A percentile compares a stretch with the other conserved stretches of the same genome.
Evolutionary conservation across 1,284 basidiomycete species (phyloP).

Genomic region (Wolfiporia cocos): DNA sequence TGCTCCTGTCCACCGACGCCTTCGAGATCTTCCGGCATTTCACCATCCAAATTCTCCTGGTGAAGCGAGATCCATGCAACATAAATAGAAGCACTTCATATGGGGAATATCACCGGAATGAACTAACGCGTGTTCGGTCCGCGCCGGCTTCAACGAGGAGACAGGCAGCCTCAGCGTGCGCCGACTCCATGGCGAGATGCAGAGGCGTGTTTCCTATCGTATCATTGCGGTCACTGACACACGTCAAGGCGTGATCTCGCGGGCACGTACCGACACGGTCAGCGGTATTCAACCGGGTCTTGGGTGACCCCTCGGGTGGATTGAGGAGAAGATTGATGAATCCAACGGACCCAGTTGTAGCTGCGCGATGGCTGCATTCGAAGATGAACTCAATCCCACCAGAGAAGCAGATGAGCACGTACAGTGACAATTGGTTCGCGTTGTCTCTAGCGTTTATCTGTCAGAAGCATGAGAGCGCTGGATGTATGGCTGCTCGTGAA

Average conservation of each 20-base stretch:
- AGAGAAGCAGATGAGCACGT: constrained; percentile 25
- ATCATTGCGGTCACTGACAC: too few relatives aligned
- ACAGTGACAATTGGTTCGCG: constrained; percentile 88
- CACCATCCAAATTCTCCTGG: constrained; percentile 76
- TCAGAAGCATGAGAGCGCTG: constrained; percentile 8
- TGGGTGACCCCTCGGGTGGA: constrained; percentile 66
- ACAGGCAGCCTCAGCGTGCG: constrained; percentile 85
- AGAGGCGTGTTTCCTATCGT: constrained; percentile 83
- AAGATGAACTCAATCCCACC: constrained; percentile 11
- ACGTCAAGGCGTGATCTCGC: too few relatives aligned
- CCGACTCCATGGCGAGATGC: constrained; percentile 95
- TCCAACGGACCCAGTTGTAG: constrained; percentile 87
- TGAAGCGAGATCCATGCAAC: background rate
- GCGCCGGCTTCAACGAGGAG: constrained; percentile 90
- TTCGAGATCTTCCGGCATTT: constrained; percentile 78
- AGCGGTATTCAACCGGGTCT: constrained; percentile 80
- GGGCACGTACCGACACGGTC: constrained; percentile 70
- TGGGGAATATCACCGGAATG: background rate
- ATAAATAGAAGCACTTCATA: too few relatives aligned
- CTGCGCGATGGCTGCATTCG: constrained; percentile 75
- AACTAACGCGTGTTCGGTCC: constrained; percentile 77
- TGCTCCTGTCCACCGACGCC: constrained; percentile 89
- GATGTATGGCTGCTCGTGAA: background rate
- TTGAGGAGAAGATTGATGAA: constrained; percentile 79
- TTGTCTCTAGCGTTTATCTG: constrained; percentile 91